Conservation (phyloP, 2,329 filamentous ascomycete species). For the Pyrenophora seminiperda region DNA sequence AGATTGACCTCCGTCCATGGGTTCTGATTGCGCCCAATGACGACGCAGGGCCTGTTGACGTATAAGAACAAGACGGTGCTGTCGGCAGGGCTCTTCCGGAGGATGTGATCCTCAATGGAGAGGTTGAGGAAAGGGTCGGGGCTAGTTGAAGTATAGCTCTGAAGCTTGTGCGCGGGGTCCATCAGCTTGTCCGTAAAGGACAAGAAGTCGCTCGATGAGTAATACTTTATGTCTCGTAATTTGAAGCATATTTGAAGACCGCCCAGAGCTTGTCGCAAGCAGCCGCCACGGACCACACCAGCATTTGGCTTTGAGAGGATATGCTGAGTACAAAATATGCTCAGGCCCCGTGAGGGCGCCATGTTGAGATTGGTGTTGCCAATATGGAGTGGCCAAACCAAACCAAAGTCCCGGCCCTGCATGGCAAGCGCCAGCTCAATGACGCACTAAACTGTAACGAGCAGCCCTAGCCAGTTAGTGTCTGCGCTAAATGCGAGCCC, state of each 20-base stretch:
- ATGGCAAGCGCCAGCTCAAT: neutral
- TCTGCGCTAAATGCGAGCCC: neutral
- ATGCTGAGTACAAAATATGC: neutral
- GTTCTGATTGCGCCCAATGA: constrained; percentile 96
- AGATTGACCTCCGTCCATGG: constrained; percentile 93
- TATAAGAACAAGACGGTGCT: constrained; percentile 86
- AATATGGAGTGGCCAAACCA: constrained; percentile 5
- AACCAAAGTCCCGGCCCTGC: constrained; percentile 6
- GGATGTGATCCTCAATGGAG: constrained; percentile 87
- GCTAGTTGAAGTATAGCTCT: constrained; percentile 58
- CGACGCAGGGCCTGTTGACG: constrained; percentile 81
- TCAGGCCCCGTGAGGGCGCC: constrained; percentile 26
- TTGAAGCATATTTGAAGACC: neutral
- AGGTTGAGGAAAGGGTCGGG: constrained; percentile 86
- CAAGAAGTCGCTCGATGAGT: constrained; percentile 15
- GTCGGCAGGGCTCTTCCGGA: constrained; percentile 72
- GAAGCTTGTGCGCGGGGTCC: constrained; percentile 45
- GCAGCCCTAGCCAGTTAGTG: neutral
- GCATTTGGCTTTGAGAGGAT: neutral
- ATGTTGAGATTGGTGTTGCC: constrained; percentile 16
- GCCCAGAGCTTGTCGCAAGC: neutral
- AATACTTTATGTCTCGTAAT: neutral
- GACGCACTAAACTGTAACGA: neutral
- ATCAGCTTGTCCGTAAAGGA: constrained; percentile 40
- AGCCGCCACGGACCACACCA: neutral